Base-by-base conservation (phyloP, 2,329 filamentous ascomycete species). In the Ophiostoma triangulosporum region DNA sequence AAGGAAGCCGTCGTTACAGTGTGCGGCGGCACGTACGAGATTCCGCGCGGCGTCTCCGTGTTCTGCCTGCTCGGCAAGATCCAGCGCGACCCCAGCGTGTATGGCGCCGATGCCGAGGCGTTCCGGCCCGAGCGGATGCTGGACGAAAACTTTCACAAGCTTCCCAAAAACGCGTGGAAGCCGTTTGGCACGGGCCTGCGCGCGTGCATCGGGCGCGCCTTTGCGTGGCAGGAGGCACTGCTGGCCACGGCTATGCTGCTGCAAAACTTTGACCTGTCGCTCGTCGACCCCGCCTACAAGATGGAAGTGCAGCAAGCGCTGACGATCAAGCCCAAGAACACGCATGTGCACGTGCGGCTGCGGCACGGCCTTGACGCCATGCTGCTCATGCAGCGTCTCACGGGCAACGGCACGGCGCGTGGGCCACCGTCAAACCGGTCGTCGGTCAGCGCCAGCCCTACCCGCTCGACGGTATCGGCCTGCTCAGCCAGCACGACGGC, bases 221-320 rank as follows among this genome's bases (percentile, higher is more conserved):
- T 78, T 54, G 74, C 74, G 0, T 75, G 72, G 72, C 75, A 78
- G 59, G 75, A 78, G 56, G 68, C 70, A 2, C 58, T 77, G 3
- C 63, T 77, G 9, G 60, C 62, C 26, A 60, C 62, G 5, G 77
- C 79, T 0, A 71, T 83, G 58, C 62, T 86, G 7, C 69, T 88
- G 52, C 83, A 86, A 60, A 84, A 81, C 60, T 86, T 88, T 66
- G 75, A 84, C 58, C 76, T 88, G 53, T 70, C 73, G 35, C 66
- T 81, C 57, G 76, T 74, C 31, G 75, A 87, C 57, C 75, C 81
- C 0, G 70, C 69, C 57, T 84, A 84, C 58, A 63, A 72, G 38
- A 62, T 84, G 15, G 61, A 73, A 56, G 65, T 80, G 53, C 70
- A 75, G 54, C 68, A 73, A 56, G 75, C 73, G 0, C 62, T 83